Evolutionary conservation across 2,329 filamentous ascomycete species (phyloP).

Genomic region (Colletotrichum acutatum): DNA sequence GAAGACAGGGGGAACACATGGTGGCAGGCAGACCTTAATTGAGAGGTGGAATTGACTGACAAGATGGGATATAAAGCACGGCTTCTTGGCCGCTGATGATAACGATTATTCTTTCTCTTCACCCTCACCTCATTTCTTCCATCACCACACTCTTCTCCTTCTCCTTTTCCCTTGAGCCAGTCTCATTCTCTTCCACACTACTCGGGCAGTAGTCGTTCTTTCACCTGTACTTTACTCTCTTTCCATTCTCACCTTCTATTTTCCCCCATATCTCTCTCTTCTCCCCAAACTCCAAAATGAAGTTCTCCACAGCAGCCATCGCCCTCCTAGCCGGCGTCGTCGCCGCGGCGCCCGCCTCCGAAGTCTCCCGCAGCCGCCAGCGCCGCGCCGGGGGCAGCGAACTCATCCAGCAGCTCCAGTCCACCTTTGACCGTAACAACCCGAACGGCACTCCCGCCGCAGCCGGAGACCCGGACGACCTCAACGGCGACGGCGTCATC

Average conservation of each 20-base stretch:
- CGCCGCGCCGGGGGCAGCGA: constrained; percentile 20
- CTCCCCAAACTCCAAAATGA: background rate
- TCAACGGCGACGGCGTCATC: constrained; percentile 17
- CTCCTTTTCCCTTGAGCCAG: constrained; percentile 8
- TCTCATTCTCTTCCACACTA: constrained; percentile 19
- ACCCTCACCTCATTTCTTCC: background rate
- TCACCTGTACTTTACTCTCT: background rate
- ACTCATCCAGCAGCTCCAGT: constrained; percentile 17
- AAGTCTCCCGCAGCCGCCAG: background rate
- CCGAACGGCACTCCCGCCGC: too few species aligned
- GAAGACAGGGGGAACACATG: background rate
- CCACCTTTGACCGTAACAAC: constrained; percentile 7
- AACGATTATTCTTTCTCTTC: background rate
- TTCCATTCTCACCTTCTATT: background rate
- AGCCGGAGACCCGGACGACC: too few species aligned
- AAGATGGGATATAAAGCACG: constrained; percentile 17
- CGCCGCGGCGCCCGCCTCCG: constrained; percentile 12
- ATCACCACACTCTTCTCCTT: background rate
- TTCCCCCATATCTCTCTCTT: background rate
- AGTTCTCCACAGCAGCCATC: constrained; percentile 25
- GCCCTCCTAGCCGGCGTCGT: constrained; percentile 21
- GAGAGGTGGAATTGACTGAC: background rate
- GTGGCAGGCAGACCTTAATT: background rate
- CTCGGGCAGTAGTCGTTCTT: constrained; percentile 29
- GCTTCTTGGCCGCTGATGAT: background rate